A percentile compares a stretch with the other conserved stretches of the same genome.
phyloP scores from a whole-genome alignment of 2,329 filamentous ascomycete species.

The Arthroderma sp. region DNA sequence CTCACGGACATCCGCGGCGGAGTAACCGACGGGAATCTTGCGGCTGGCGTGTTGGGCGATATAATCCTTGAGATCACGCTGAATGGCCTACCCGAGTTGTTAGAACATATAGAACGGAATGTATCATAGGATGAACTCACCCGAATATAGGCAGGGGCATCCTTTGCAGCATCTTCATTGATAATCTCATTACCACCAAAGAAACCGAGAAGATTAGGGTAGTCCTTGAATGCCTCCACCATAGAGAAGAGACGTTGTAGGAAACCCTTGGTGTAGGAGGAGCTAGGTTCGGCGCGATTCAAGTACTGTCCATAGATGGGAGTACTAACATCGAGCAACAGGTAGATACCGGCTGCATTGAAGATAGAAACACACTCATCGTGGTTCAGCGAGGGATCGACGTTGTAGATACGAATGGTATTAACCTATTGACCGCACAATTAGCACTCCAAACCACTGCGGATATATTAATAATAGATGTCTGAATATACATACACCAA shows the following conservation, averaged over 20 bases:
- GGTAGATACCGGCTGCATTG: constrained; percentile 54
- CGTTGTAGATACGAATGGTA: constrained; percentile 54
- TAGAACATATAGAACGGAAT: not conserved
- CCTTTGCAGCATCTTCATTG: constrained; percentile 45
- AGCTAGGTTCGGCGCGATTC: constrained; percentile 43
- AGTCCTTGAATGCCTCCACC: constrained; percentile 55
- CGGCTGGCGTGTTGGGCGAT: constrained; percentile 47
- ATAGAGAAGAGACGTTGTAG: constrained; percentile 49
- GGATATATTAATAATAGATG: not conserved
- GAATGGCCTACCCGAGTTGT: constrained; percentile 41
- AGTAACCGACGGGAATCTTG: constrained; percentile 55
- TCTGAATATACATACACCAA: constrained; percentile 39
- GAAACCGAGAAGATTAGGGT: constrained; percentile 54
- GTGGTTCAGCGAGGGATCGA: constrained; percentile 48
- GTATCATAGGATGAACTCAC: constrained; percentile 22
- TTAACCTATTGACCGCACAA: constrained; percentile 38
- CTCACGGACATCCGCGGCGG: constrained; percentile 52
- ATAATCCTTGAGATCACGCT: constrained; percentile 57
- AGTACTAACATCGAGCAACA: constrained; percentile 55
- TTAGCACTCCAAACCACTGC: not conserved
- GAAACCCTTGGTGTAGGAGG: constrained; percentile 45
- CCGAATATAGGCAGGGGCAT: constrained; percentile 47
- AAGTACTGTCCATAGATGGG: constrained; percentile 45
- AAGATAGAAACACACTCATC: constrained; percentile 52
- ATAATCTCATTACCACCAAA: constrained; percentile 59